A percentile compares a stretch with the other conserved stretches of the same genome.
These are phyloP conservation scores for Syzygium syzygioides DNA, from an alignment of 441 rosid genomes.

Conservation along the genomic window DNA sequence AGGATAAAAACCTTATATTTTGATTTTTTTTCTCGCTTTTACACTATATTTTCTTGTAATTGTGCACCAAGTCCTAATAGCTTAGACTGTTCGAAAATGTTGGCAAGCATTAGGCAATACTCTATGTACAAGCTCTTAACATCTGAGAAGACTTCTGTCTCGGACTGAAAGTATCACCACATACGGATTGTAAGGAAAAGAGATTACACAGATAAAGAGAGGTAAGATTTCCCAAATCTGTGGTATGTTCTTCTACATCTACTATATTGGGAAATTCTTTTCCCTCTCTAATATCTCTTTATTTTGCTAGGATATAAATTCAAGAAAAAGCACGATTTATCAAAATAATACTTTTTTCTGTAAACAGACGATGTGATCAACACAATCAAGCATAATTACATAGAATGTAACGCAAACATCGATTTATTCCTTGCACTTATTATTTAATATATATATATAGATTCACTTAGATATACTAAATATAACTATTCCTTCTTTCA, in stretches of 20 bases:
- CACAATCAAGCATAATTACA: background rate
- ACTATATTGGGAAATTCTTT: too few relatives aligned
- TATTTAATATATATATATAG: too few relatives aligned
- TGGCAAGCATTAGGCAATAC: constrained; percentile 32
- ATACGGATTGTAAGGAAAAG: too few relatives aligned
- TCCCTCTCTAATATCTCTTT: background rate
- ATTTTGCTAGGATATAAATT: background rate
- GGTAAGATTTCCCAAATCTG: too few relatives aligned
- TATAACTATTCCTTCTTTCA: background rate
- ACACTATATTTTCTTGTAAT: too few relatives aligned
- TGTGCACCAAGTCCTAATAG: background rate
- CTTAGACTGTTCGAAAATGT: constrained; percentile 10
- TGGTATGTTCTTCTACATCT: too few relatives aligned
- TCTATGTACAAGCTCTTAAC: constrained; percentile 35
- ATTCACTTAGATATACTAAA: too few relatives aligned
- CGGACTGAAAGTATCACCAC: too few relatives aligned
- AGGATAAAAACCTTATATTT: too few relatives aligned
- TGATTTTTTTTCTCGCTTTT: too few relatives aligned
- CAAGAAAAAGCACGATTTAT: background rate
- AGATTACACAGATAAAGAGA: too few relatives aligned
- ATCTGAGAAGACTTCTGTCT: constrained; percentile 5
- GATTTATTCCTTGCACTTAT: background rate
- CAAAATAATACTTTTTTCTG: background rate
- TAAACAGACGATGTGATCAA: background rate
- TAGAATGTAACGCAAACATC: too few relatives aligned